phyloP scores from a whole-genome alignment of 805 yeast species.

The Hanseniaspora valbyensis region DNA sequence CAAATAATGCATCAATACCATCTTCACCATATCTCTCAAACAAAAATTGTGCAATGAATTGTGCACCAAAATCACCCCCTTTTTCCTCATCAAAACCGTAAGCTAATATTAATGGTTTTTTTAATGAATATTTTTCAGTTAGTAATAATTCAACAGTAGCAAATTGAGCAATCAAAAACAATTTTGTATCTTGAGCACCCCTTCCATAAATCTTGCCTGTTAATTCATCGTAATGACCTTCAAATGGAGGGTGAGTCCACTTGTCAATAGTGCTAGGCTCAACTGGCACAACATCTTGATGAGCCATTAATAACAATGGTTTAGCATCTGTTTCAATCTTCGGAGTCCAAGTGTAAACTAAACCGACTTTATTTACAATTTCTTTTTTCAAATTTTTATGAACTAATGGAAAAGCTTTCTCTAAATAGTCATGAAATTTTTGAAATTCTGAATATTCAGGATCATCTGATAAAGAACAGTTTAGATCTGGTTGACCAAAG shows the following conservation, averaged over 20 bases:
- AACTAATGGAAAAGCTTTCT: conserved; percentile 31
- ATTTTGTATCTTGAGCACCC: conserved; percentile 61
- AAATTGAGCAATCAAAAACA: conserved; percentile 46
- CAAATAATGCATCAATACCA: conserved; percentile 50
- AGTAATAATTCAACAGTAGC: conserved; percentile 46
- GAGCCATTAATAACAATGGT: conserved; percentile 60
- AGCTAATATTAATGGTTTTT: conserved; percentile 48
- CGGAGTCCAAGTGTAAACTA: conserved; percentile 48
- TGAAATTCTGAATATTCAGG: conserved; percentile 31
- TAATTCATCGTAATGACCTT: conserved; percentile 51
- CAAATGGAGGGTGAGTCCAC: conserved; percentile 57
- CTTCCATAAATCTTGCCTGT: conserved; percentile 48
- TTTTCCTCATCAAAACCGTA: conserved; percentile 73
- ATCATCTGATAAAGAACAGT: conserved; percentile 1
- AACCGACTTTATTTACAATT: conserved; percentile 47
- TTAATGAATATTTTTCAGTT: conserved; percentile 35
- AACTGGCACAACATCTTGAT: conserved; percentile 70
- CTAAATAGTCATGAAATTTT: conserved; percentile 33
- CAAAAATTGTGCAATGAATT: conserved; percentile 36
- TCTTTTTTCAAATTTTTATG: conserved; percentile 37
- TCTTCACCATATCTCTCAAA: conserved; percentile 46
- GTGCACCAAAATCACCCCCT: conserved; percentile 54
- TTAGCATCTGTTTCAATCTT: conserved; percentile 41
- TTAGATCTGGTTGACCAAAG: conserved; percentile 26
- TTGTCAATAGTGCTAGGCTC: conserved; percentile 40